Base-by-base conservation (phyloP, 257 asterid species). In the Solanum tarapatanum region DNA sequence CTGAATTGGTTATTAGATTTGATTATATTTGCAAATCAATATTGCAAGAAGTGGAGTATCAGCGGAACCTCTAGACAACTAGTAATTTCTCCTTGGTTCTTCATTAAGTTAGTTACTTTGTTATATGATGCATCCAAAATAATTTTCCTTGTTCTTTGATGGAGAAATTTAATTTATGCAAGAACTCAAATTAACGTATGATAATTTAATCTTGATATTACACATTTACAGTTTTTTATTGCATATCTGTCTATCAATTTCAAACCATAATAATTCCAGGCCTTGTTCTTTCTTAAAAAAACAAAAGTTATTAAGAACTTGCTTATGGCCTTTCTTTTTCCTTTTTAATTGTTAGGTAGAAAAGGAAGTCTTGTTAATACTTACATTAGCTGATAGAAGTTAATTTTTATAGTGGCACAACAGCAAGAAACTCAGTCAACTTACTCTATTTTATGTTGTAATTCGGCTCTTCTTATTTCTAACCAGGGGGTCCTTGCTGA, bases 401-500 rank as follows among this genome's bases (percentile, higher is more conserved):
- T 64, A 30, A 33, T 26, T 32, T 28, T 28, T 43, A 19, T 70
- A 19, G 14, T 70, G 36, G 82, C 77, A 85, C 32, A 58, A 70
- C 58, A 86, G 66, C 64, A 75, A 45, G 72, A 86, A 70, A 24
- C 14, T 69, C 51, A 30, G 60, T 58, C 17, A 86, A 70, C 83
- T 70, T 23, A 41, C 82, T 33, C 62, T 66, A 17, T 43, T 85
- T 21, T 69, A 74, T 84, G 48, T 83, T 88, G 45, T 84, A 84
- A 88, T 73, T 35, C 4, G 37, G 73, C 41, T 82, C 74, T 30
- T 37, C 68, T 86, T 87, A 32, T 86, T 87, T 45, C 91, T 84
- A 51, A 89, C 43, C 75, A 95, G 99, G 99, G 99, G 69, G 98
- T 97, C 88, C 98, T 97, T 89, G 99, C 99, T 87, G 99, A 97